phyloP scores from a whole-genome alignment of 2,329 filamentous ascomycete species.

The Colletotrichum sp. region DNA sequence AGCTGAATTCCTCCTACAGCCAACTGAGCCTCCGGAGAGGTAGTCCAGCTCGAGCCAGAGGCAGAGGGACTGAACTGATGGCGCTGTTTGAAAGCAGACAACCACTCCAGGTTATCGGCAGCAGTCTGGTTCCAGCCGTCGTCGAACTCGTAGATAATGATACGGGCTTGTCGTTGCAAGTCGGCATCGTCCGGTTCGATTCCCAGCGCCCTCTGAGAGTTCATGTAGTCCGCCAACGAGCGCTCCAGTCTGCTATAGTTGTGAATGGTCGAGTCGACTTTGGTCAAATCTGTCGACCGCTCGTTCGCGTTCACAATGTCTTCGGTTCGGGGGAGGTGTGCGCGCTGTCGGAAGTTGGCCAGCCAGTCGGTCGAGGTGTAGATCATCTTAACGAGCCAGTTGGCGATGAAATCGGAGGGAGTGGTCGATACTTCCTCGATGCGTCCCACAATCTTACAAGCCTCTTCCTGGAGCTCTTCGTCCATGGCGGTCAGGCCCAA shows the following conservation, averaged over 20 bases:
- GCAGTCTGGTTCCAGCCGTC: conserved; percentile 70
- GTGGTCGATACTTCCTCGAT: conserved; percentile 57
- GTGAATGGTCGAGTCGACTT: conserved; percentile 65
- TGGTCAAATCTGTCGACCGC: conserved; percentile 57
- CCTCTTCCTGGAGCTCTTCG: conserved; percentile 63
- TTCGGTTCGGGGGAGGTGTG: conserved; percentile 61
- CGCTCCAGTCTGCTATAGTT: conserved; percentile 61
- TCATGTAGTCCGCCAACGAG: conserved; percentile 60
- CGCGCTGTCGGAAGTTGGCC: conserved; percentile 58
- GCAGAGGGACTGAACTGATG: conserved; percentile 30
- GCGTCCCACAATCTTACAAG: conserved; percentile 62
- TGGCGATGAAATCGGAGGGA: conserved; percentile 55
- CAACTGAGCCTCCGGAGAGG: background rate
- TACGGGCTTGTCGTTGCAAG: conserved; percentile 61
- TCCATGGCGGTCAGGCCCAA: conserved; percentile 66
- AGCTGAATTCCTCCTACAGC: background rate
- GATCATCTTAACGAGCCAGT: conserved; percentile 62
- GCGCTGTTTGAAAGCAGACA: conserved; percentile 56
- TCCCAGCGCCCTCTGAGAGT: conserved; percentile 47
- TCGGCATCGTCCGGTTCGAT: conserved; percentile 57
- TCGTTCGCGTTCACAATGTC: conserved; percentile 54
- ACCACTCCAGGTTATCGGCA: conserved; percentile 60
- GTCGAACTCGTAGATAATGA: conserved; percentile 67
- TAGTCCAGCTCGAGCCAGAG: background rate
- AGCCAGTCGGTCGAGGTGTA: conserved; percentile 59